Percentiles rank a stretch among this genome's conserved stretches.
Evolutionary conservation across 2,329 filamentous ascomycete genomes (phyloP).

Genomic region (Coniochaeta ligniaria): DNA sequence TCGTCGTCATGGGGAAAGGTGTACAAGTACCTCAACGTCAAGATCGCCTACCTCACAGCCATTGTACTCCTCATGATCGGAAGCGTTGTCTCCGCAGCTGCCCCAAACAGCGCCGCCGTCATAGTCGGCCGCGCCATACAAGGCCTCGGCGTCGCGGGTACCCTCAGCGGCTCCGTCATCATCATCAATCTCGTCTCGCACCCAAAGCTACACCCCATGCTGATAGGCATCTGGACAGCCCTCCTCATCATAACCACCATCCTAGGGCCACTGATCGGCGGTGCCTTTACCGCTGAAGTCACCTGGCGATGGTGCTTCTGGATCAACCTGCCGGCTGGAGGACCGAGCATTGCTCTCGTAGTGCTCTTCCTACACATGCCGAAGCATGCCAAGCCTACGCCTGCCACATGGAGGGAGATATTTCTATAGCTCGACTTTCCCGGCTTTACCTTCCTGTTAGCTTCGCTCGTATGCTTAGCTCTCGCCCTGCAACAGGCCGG

Average conservation of each 20-base stretch:
- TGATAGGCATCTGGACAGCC: constrained; percentile 1
- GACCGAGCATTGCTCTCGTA: background rate
- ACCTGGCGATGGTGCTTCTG: too few relatives aligned
- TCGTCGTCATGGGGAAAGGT: constrained; percentile 19
- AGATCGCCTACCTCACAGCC: constrained; percentile 22
- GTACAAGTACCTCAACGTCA: constrained; percentile 23
- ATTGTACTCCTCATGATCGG: constrained; percentile 28
- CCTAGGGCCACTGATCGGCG: constrained; percentile 3
- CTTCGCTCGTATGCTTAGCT: constrained; percentile 23
- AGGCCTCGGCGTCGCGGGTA: constrained; percentile 25
- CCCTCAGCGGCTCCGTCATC: constrained; percentile 6
- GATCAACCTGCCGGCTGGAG: constrained; percentile 5
- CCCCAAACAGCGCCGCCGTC: constrained; percentile 20
- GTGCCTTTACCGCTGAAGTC: constrained; percentile 7
- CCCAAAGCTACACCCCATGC: background rate
- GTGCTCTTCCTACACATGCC: constrained; percentile 12
- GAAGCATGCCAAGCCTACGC: constrained; percentile 8
- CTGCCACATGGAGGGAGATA: constrained; percentile 16
- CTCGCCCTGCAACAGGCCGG: constrained; percentile 31
- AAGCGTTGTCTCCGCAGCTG: constrained; percentile 25
- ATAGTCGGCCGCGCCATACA: constrained; percentile 27
- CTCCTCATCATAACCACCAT: background rate
- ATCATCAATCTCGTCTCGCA: background rate
- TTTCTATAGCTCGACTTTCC: constrained; percentile 27
- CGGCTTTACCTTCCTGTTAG: constrained; percentile 25